Evolutionary conservation across 2,329 filamentous ascomycete genomes (phyloP), one percentile per base, ranked within the genome.

Genomic region (Fusarium nelsonii): DNA sequence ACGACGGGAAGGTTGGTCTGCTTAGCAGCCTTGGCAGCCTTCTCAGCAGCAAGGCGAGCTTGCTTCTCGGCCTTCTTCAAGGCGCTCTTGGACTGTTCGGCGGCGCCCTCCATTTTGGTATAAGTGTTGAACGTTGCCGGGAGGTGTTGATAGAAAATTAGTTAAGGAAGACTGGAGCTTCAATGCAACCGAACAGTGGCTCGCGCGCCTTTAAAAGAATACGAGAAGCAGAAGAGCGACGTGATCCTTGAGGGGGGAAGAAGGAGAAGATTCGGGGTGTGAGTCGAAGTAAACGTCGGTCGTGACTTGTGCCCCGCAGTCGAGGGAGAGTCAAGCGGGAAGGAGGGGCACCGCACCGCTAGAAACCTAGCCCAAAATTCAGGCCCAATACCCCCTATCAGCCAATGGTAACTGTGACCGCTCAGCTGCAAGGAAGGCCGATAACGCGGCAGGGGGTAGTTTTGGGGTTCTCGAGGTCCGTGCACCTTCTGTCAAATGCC

Each of bases 61-160:
- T 86, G 83, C 82, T 90, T 90, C 80, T 89, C 87, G 50, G 87
- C 87, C 83, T 89, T 90, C 79, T 90, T 90, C 75, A 86, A 78
- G 72, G 87, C 87, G 78, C 86, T 89, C 83, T 90, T 90, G 72
- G 87, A 89, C 63, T 72, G 78, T 62, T 79, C 75, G 68, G 73
- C 74, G 69, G 75, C 72, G 62, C 76, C 78, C 73, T 74, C 74
- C 74, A 75, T 75, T 61, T 78, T 79, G 69, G 60, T 69, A 70
- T 36, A 57, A 59, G 48, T 60, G 46, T 70, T 49, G 63, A 53
- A 45, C 52, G 53, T 51, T 48, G 32, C 44, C 15, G 32, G 56
- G 56, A 65, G 33, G 45, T 53, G 28, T 50, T 57, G 48, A 50
- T 32, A 49, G 20, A 18, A 23, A 57, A 37, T 16, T 51, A 20